Conservation (phyloP, 2,329 filamentous ascomycete species). For the Metarhizium brunneum region DNA sequence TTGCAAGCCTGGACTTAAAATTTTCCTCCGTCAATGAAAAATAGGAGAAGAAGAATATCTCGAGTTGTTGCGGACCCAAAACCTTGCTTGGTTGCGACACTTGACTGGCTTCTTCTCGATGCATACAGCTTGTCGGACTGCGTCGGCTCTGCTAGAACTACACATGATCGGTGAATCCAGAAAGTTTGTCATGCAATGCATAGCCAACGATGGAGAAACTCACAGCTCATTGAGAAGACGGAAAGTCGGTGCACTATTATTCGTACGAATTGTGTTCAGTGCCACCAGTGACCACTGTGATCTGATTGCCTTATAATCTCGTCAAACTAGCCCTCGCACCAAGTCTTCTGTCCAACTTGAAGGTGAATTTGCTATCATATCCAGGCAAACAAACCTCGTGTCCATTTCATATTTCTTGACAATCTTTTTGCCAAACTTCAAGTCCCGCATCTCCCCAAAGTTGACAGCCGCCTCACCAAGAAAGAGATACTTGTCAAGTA, state of each 20-base stretch:
- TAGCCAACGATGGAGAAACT: constrained; percentile 1
- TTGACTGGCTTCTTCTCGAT: neutral
- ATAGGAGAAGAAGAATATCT: neutral
- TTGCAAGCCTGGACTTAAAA: too few species aligned
- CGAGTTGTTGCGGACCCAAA: too few species aligned
- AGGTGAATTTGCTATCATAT: neutral
- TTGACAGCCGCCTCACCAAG: too few species aligned
- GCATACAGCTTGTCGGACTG: neutral
- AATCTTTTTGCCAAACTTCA: neutral
- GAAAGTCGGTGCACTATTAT: neutral
- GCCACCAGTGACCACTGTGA: neutral
- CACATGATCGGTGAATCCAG: neutral
- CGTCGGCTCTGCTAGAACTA: neutral
- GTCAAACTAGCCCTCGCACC: neutral
- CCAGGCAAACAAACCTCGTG: neutral
- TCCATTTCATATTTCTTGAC: neutral
- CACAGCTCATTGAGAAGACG: neutral
- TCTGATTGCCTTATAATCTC: constrained; percentile 3
- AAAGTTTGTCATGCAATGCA: neutral
- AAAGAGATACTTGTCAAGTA: neutral
- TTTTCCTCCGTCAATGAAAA: neutral
- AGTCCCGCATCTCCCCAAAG: neutral
- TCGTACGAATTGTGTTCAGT: neutral
- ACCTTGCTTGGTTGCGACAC: neutral
- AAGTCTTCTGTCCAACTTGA: neutral